A percentile compares a stretch with the other conserved stretches of the same genome.
Evolutionary conservation across 768 basidiomycete genomes (phyloP).

Genomic region (Leccinum rimulosum): DNA sequence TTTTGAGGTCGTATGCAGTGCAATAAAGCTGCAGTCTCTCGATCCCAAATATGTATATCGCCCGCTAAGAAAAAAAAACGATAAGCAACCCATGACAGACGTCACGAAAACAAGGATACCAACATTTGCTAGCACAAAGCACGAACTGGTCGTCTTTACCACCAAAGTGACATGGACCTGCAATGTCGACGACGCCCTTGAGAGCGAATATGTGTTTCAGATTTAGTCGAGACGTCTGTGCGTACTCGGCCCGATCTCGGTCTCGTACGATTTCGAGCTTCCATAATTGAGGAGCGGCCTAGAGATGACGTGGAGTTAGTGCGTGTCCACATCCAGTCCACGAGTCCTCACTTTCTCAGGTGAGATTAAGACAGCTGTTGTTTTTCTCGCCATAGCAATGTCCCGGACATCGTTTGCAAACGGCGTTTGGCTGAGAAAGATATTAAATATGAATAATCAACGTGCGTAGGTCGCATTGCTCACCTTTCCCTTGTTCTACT

Average conservation of each 20-base stretch:
- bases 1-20: slow-evolving; percentile 64
- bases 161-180: slow-evolving; percentile 81
- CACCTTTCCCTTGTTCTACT: slow-evolving; percentile 45
- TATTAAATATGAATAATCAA: slow-evolving; percentile 11
- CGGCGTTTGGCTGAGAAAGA: slow-evolving; percentile 45
- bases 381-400: slow-evolving; percentile 45
- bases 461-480: slow-evolving; percentile 5
- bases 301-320: slow-evolving; percentile 11
- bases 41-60: slow-evolving; percentile 85
- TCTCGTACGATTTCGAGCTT: slow-evolving; percentile 65
- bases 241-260: slow-evolving; percentile 35
- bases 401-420: slow-evolving; percentile 56
- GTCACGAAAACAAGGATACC: slow-evolving; percentile 1
- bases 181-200: slow-evolving; percentile 65
- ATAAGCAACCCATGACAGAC: background rate
- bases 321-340: slow-evolving; percentile 9
- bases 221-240: slow-evolving; percentile 29
- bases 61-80: slow-evolving; percentile 52
- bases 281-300: slow-evolving; percentile 82
- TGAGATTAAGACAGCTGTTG: slow-evolving; percentile 42
- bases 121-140: slow-evolving; percentile 74
- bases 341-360: slow-evolving; percentile 25
- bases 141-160: slow-evolving; percentile 78
- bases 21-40: slow-evolving; percentile 69
- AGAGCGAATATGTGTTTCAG: slow-evolving; percentile 74